These are phyloP conservation scores for Cicer bijugum DNA, from an alignment of 306 rosid genomes.

Conservation along the genomic window DNA sequence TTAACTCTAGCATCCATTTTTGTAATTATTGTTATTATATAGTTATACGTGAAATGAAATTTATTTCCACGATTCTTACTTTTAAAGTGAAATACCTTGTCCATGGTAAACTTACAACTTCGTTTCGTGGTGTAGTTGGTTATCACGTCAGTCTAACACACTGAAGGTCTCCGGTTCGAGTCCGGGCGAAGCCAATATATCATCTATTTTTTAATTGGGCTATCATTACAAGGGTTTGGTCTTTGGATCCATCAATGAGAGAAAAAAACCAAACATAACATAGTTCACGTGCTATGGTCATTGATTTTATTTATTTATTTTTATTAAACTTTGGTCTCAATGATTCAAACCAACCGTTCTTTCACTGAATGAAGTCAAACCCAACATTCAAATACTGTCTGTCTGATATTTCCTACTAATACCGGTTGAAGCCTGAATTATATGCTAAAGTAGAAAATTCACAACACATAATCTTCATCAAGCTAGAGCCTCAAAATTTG, in stretches of 20 bases:
- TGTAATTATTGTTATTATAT: no score
- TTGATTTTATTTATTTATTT: not conserved
- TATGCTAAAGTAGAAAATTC: not conserved
- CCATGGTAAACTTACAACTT: no score
- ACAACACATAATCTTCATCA: conserved; percentile 12
- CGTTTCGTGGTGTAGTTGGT: conserved; percentile 55
- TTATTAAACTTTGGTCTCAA: not conserved
- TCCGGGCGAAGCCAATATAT: conserved; percentile 64
- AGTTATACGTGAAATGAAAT: no score
- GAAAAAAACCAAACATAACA: not conserved
- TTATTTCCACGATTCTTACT: no score
- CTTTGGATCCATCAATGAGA: no score
- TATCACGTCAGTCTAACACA: conserved; percentile 72
- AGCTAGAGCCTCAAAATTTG: conserved; percentile 11
- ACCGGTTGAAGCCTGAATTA: not conserved
- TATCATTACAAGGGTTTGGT: no score
- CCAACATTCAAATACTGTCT: conserved; percentile 45
- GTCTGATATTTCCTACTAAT: conserved; percentile 15
- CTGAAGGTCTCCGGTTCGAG: conserved; percentile 82
- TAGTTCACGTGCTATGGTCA: not conserved
- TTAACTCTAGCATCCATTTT: no score
- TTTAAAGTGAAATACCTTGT: no score
- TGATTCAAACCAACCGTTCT: conserved; percentile 49
- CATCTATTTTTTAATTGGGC: no score
- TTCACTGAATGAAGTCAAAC: conserved; percentile 37